A percentile compares a stretch with the other conserved stretches of the same genome.
Evolutionary conservation across 2,329 filamentous ascomycete genomes (phyloP).

Genomic region (Xylaria polymorpha): DNA sequence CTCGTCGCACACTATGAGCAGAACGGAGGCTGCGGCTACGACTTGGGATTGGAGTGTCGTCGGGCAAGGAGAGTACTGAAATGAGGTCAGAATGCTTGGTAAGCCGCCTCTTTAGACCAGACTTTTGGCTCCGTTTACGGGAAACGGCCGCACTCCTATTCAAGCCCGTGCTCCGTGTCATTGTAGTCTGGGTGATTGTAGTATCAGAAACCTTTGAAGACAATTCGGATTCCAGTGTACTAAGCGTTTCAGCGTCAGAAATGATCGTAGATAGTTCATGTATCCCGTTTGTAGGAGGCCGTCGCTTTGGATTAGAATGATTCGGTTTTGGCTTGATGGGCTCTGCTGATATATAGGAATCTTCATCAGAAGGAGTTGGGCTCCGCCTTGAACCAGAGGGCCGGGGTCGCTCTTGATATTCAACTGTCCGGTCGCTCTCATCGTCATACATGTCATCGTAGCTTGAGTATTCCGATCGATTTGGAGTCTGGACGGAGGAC

Average conservation of each 20-base stretch:
- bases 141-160: constrained; percentile 60
- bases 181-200: constrained; percentile 65
- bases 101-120: constrained; percentile 76
- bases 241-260: constrained; percentile 61
- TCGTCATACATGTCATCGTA: constrained; percentile 55
- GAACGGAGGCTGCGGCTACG: constrained; percentile 78
- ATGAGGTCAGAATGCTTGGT: constrained; percentile 95
- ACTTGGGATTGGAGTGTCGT: constrained; percentile 65
- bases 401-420: constrained; percentile 47
- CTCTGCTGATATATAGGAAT: constrained; percentile 49
- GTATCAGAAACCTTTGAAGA: constrained; percentile 62
- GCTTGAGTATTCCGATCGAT: constrained; percentile 61
- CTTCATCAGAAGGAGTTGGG: constrained; percentile 50
- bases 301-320: constrained; percentile 44
- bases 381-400: constrained; percentile 51
- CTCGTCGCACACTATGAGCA: constrained; percentile 80
- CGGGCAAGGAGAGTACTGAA: constrained; percentile 84
- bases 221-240: constrained; percentile 61
- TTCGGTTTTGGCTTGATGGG: constrained; percentile 41
- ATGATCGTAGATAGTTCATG: constrained; percentile 69
- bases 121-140: constrained; percentile 60
- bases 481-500: constrained; percentile 61
- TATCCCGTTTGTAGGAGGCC: constrained; percentile 65
- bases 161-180: constrained; percentile 64
- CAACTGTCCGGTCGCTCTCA: constrained; percentile 46